phyloP scores from a whole-genome alignment of 2,329 filamentous ascomycete species.

The Chaetoscypha palmicola region DNA sequence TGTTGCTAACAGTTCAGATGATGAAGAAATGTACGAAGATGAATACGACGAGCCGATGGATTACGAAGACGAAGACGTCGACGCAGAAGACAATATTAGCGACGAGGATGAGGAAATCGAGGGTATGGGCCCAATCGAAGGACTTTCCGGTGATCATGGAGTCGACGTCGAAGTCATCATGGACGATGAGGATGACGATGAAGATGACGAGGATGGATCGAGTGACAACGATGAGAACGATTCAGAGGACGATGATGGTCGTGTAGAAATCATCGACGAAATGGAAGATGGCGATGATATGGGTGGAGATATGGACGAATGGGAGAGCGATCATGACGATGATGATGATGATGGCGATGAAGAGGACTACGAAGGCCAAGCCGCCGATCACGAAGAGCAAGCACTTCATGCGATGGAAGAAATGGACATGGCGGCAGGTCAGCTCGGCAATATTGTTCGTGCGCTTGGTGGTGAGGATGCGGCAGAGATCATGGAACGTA shows the following conservation, averaged over 20 bases:
- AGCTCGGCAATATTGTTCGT: conserved; percentile 48
- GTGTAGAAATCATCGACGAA: conserved; percentile 56
- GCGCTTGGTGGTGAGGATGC: conserved; percentile 37
- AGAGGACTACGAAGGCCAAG: conserved; percentile 47
- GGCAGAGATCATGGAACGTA: conserved; percentile 32
- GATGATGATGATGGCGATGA: conserved; percentile 44
- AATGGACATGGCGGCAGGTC: conserved; percentile 36
- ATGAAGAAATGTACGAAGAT: conserved; percentile 89
- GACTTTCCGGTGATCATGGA: conserved; percentile 53
- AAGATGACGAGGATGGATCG: conserved; percentile 52
- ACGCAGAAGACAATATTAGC: conserved; percentile 81
- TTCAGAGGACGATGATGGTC: conserved; percentile 40
- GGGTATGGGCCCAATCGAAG: conserved; percentile 82
- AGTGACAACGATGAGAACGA: conserved; percentile 53
- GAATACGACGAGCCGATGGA: conserved; percentile 88
- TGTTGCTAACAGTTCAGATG: conserved; percentile 45
- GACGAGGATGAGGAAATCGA: conserved; percentile 79
- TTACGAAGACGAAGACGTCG: conserved; percentile 74
- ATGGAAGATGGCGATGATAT: conserved; percentile 44
- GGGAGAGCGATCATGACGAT: conserved; percentile 53
- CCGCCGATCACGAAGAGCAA: conserved; percentile 46
- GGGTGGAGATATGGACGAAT: conserved; percentile 51
- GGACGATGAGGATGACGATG: conserved; percentile 63
- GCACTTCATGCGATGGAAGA: conserved; percentile 36
- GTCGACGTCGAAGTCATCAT: conserved; percentile 69